Percentiles rank a stretch among this genome's conserved stretches.
These are phyloP conservation scores for Pichia inconspicua DNA, from an alignment of 1,139 yeast genomes.

Conservation along the genomic window DNA sequence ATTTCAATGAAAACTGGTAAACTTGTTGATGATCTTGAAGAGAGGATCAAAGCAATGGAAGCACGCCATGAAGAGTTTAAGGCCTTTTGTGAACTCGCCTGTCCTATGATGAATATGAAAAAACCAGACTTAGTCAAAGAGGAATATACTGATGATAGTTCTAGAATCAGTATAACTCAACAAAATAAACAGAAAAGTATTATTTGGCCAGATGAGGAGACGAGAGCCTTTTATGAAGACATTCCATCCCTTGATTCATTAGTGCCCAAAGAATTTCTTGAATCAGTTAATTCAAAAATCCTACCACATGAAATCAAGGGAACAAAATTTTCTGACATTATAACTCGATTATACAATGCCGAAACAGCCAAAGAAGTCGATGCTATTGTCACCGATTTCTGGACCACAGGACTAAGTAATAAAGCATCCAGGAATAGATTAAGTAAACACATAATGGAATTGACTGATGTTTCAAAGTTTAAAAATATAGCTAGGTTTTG, in stretches of 20 bases:
- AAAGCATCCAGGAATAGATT: constrained; percentile 67
- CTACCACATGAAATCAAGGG: constrained; percentile 12
- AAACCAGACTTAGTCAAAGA: constrained; percentile 25
- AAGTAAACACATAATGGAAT: constrained; percentile 43
- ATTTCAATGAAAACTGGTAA: constrained; percentile 64
- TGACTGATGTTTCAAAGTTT: constrained; percentile 38
- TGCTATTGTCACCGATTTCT: constrained; percentile 47
- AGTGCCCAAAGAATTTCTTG: constrained; percentile 15
- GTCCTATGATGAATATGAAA: constrained; percentile 33
- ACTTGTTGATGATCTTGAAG: constrained; percentile 44
- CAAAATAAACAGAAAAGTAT: constrained; percentile 24
- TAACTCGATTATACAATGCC: constrained; percentile 36
- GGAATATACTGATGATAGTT: constrained; percentile 17
- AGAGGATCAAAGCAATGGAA: constrained; percentile 34
- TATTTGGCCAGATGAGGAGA: constrained; percentile 65
- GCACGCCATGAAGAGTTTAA: constrained; percentile 40
- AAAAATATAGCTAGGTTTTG: constrained; percentile 59
- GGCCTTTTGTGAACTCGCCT: constrained; percentile 37
- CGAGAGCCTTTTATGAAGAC: constrained; percentile 51
- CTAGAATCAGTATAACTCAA: constrained; percentile 22
- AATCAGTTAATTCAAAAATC: constrained; percentile 21
- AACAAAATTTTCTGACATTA: constrained; percentile 10
- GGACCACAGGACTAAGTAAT: constrained; percentile 47
- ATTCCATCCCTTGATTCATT: constrained; percentile 30
- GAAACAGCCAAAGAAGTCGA: constrained; percentile 48